Conservation (phyloP, 768 basidiomycete genomes). For the Termitomyces sp. region DNA sequence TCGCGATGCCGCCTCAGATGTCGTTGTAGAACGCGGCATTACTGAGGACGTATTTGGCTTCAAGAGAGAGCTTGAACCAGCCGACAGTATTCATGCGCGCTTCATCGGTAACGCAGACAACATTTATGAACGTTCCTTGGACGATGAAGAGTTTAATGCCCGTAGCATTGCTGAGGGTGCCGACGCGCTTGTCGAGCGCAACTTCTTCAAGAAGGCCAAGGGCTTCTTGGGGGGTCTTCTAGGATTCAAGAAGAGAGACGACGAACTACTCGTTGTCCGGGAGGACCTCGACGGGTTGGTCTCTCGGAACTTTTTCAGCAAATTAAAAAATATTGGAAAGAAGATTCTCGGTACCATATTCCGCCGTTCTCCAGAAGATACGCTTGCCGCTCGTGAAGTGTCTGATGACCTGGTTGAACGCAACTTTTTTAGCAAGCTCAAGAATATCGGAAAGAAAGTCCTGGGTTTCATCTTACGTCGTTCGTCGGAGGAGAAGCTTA, state of each 20-base stretch:
- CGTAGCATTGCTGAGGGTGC: not conserved
- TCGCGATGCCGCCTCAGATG: not conserved
- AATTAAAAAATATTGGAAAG: not conserved
- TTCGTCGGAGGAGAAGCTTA: not conserved
- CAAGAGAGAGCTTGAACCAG: not conserved
- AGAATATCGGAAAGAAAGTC: not conserved
- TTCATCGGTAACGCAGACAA: conserved; percentile 2
- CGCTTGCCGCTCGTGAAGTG: not conserved
- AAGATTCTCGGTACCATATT: not conserved
- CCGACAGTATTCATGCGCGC: not conserved
- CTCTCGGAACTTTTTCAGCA: not conserved
- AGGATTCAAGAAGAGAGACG: not conserved
- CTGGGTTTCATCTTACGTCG: not conserved
- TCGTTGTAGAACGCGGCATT: not conserved
- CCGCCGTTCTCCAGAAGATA: not conserved
- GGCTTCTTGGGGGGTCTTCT: not conserved
- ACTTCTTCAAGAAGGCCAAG: not conserved
- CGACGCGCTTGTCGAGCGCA: not conserved
- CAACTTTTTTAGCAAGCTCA: not conserved
- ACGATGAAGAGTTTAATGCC: not conserved
- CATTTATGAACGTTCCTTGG: not conserved
- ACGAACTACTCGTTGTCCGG: not conserved
- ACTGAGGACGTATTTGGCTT: not conserved
- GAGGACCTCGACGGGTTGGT: not conserved
- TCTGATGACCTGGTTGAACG: not conserved